A percentile compares a stretch with the other conserved stretches of the same genome.
Conservation (phyloP, 2,329 filamentous ascomycete genomes). For the Claviceps africana region DNA sequence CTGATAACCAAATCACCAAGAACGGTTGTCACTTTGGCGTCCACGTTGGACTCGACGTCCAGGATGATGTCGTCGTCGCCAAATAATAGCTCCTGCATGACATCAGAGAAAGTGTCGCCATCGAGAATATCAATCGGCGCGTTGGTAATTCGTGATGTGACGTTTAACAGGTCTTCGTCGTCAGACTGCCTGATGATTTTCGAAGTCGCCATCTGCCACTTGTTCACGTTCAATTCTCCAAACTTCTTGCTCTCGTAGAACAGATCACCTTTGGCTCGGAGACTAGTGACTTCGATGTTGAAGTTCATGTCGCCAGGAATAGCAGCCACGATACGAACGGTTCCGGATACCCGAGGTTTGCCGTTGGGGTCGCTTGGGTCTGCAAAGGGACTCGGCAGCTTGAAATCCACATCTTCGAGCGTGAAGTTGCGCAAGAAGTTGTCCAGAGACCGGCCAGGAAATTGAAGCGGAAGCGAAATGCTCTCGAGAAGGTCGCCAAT, state of each 20-base stretch:
- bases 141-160: slow-evolving; percentile 63
- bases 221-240: slow-evolving; percentile 60
- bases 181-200: slow-evolving; percentile 46
- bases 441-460: slow-evolving; percentile 70
- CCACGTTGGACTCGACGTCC: slow-evolving; percentile 64
- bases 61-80: slow-evolving; percentile 55
- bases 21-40: slow-evolving; percentile 68
- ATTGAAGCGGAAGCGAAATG: slow-evolving; percentile 69
- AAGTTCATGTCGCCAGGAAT: slow-evolving; percentile 82
- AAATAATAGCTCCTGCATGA: slow-evolving; percentile 71
- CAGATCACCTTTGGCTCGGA: slow-evolving; percentile 68
- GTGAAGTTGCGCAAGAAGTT: slow-evolving; percentile 80
- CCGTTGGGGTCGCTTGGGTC: slow-evolving; percentile 59
- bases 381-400: slow-evolving; percentile 66
- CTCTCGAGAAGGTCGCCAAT: slow-evolving; percentile 65
- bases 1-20: slow-evolving; percentile 70
- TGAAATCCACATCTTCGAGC: slow-evolving; percentile 72
- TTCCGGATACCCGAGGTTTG: slow-evolving; percentile 68
- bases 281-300: slow-evolving; percentile 59
- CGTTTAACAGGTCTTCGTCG: slow-evolving; percentile 50
- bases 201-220: slow-evolving; percentile 79
- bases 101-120: slow-evolving; percentile 60
- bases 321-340: slow-evolving; percentile 63
- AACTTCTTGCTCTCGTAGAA: slow-evolving; percentile 66
- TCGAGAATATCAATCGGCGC: slow-evolving; percentile 76